These are phyloP conservation scores for Ceratocystis diversiconidia DNA, from an alignment of 2,329 filamentous ascomycete species.

Conservation along the genomic window DNA sequence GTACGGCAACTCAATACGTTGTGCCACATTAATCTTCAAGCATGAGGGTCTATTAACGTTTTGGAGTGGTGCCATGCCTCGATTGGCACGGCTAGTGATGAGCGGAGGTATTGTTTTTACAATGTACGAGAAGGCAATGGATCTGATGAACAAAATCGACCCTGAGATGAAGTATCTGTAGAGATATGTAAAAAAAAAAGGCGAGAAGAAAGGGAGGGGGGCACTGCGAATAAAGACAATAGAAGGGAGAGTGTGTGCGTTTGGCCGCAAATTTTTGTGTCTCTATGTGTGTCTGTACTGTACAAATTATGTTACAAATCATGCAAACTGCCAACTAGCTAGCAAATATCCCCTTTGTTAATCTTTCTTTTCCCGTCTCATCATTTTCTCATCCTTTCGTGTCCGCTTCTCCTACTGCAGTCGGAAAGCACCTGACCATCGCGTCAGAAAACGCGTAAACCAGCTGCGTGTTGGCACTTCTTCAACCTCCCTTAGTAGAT, in stretches of 20 bases:
- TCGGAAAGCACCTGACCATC: slow-evolving; percentile 45
- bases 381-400: neutral
- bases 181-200: neutral
- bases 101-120: slow-evolving; percentile 97
- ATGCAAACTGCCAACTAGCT: neutral
- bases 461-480: slow-evolving; percentile 45
- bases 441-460: slow-evolving; percentile 38
- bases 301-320: slow-evolving; percentile 6
- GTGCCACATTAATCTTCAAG: slow-evolving; percentile 68
- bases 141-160: slow-evolving; percentile 64
- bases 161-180: slow-evolving; percentile 74
- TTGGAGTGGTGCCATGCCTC: slow-evolving; percentile 84
- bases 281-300: neutral
- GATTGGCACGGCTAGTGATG: slow-evolving; percentile 69
- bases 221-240: neutral
- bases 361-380: neutral
- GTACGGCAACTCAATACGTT: slow-evolving; percentile 81
- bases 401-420: slow-evolving; percentile 30
- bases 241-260: neutral
- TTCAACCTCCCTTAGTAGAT: slow-evolving; percentile 47
- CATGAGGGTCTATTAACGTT: slow-evolving; percentile 82
- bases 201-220: neutral
- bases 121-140: slow-evolving; percentile 96
- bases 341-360: neutral
- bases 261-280: neutral